A percentile compares a stretch with the other conserved stretches of the same genome.
Evolutionary conservation across 352 stramenopile genomes (phyloP).

Genomic region (Achlya hypogyna): DNA sequence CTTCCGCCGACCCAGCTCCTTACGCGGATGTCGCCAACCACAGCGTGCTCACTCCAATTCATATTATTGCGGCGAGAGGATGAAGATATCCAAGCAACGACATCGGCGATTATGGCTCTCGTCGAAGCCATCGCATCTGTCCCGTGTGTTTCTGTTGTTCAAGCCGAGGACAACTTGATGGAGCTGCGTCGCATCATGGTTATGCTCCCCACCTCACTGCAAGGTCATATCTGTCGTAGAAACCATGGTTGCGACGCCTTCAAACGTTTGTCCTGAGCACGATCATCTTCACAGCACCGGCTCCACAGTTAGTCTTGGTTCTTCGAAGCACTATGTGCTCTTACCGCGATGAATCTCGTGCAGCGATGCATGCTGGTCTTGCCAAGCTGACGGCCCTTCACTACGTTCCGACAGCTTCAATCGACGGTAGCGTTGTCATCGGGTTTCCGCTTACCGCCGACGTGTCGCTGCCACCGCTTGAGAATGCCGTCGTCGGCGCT

Average conservation of each 20-base stretch:
- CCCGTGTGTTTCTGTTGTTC: conserved; percentile 24
- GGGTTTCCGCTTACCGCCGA: conserved; percentile 29
- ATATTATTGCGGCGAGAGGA: conserved; percentile 34
- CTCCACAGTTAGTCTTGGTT: background rate
- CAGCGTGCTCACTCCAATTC: conserved; percentile 24
- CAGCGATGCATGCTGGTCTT: conserved; percentile 24
- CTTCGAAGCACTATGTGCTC: conserved; percentile 20
- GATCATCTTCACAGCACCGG: conserved; percentile 20
- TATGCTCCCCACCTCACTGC: conserved; percentile 1
- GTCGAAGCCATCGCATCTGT: conserved; percentile 23
- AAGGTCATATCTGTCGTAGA: conserved; percentile 23
- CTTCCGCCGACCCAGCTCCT: background rate
- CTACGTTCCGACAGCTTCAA: conserved; percentile 28
- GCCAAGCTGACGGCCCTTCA: conserved; percentile 24
- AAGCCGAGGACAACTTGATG: conserved; percentile 25
- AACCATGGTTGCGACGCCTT: conserved; percentile 32
- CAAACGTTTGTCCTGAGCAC: conserved; percentile 15
- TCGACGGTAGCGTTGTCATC: conserved; percentile 30
- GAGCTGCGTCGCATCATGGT: conserved; percentile 32
- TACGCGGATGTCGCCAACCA: background rate
- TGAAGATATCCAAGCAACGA: conserved; percentile 29
- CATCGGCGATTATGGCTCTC: conserved; percentile 24
- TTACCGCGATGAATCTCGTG: background rate
- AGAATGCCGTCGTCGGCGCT: background rate
- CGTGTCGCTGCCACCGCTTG: background rate